Evolutionary conservation across 768 basidiomycete genomes (phyloP).

Genomic region (Mycena polygramma): DNA sequence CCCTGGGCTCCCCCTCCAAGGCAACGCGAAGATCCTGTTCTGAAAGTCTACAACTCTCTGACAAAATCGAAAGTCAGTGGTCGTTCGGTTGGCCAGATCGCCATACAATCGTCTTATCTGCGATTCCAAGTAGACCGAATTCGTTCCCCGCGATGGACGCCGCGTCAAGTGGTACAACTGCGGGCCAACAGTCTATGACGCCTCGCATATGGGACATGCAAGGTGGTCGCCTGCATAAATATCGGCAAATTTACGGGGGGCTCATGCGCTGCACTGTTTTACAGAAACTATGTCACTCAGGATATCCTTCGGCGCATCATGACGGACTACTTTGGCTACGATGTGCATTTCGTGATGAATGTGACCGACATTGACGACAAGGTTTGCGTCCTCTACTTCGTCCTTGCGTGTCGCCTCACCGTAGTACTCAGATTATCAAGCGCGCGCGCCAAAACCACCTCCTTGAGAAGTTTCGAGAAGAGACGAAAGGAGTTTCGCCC

Average conservation of each 20-base stretch:
- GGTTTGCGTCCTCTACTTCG: constrained; percentile 58
- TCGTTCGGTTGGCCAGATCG: constrained; percentile 32
- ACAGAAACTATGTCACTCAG: constrained; percentile 96
- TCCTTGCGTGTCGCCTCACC: constrained; percentile 15
- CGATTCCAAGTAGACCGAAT: constrained; percentile 70
- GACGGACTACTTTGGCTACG: constrained; percentile 96
- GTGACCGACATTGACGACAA: constrained; percentile 99
- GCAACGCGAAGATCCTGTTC: constrained; percentile 67
- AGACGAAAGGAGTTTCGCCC: constrained; percentile 66
- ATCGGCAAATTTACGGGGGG: no score
- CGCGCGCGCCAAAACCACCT: constrained; percentile 88
- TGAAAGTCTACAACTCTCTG: constrained; percentile 93
- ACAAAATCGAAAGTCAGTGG: constrained; percentile 87
- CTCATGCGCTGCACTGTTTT: constrained; percentile 9
- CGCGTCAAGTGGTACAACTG: constrained; percentile 99
- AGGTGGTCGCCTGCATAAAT: constrained; percentile 64
- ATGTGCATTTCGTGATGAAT: constrained; percentile 99
- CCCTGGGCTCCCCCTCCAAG: constrained; percentile 65
- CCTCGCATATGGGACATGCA: constrained; percentile 98
- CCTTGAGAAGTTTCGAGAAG: constrained; percentile 69
- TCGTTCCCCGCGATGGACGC: constrained; percentile 75
- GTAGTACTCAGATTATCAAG: constrained; percentile 83
- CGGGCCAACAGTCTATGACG: constrained; percentile 98
- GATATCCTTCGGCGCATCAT: constrained; percentile 92
- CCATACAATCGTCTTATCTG: constrained; percentile 36